Base-by-base conservation (phyloP, 1,284 basidiomycete species). In the Apiotrichum domesticum region DNA sequence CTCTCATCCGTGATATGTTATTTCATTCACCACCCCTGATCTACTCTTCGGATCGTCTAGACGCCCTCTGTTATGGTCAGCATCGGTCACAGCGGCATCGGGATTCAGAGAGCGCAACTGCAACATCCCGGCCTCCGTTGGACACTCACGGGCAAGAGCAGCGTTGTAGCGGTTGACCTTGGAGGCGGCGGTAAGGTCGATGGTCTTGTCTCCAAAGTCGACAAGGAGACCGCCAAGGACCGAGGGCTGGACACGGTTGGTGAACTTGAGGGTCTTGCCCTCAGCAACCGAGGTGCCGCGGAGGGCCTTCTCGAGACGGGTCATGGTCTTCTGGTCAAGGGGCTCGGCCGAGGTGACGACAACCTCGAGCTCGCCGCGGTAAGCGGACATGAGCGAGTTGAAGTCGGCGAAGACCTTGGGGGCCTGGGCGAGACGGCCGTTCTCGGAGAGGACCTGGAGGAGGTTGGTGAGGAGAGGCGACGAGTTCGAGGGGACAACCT, bases 201-300 rank as follows among this genome's bases (percentile, higher is more conserved):
- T 88, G 56, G 90, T 93, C 82, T 94, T 94, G 82, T 98, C 95
- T 66, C 92, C 96, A 75, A 99, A 94, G 80, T 98, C 95, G 55
- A 99, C 88, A 57, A 96, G 82, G 61, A 98, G 79, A 56, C 95
- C 95, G 59, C 92, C 93, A 58, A 96, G 79, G 59, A 95, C 80
- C 14, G 84, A 80, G 48, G 90, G 85, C 81, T 95, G 93, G 70
- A 96, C 87, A 88, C 92, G 90, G 84, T 96, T 95, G 65, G 83
- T 80, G 58, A 96, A 78, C 78, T 90, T 92, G 67, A 97, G 74
- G 21, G 84, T 81, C 81, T 95, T 96, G 51, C 89, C 87, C 77
- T 88, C 85, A 34, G 87, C 92, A 44, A 87, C 81, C 78, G 90
- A 84, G 42, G 87, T 88, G 73, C 85, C 83, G 83, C 88, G 94